Evolutionary conservation across 23 red algal genomes (phyloP).

Genomic region (Porphyridium purpureum): DNA sequence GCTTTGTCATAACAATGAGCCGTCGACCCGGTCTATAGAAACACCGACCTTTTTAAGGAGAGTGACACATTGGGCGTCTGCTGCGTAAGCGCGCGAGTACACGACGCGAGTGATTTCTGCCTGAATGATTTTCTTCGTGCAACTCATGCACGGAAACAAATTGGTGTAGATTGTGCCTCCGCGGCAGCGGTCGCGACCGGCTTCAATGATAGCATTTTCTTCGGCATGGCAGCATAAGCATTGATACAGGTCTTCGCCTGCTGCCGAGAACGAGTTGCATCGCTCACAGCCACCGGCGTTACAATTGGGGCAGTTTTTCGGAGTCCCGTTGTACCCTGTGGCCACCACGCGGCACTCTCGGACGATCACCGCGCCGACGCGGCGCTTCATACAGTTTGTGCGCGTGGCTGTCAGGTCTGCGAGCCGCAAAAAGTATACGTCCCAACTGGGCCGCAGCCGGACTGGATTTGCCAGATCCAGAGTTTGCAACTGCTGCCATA

Average conservation of each 20-base stretch:
- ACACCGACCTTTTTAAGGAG: too few relatives aligned
- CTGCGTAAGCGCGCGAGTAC: neutral
- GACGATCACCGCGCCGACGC: slow-evolving; percentile 83
- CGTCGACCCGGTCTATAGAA: too few relatives aligned
- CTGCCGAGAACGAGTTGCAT: slow-evolving; percentile 35
- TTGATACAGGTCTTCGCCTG: slow-evolving; percentile 43
- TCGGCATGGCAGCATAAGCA: slow-evolving; percentile 97
- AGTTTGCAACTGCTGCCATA: slow-evolving; percentile 1
- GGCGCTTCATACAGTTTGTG: slow-evolving; percentile 94
- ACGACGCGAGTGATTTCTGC: neutral
- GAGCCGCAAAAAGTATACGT: slow-evolving; percentile 88
- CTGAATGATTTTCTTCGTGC: slow-evolving; percentile 96
- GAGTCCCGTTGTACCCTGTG: slow-evolving; percentile 96
- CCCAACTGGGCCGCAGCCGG: slow-evolving; percentile 67
- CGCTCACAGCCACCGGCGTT: slow-evolving; percentile 73
- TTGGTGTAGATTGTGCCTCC: slow-evolving; percentile 61
- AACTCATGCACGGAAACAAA: slow-evolving; percentile 85
- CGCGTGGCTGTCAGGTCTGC: slow-evolving; percentile 60
- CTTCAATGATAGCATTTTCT: slow-evolving; percentile 98
- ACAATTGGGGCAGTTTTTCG: slow-evolving; percentile 59
- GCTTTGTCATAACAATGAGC: too few relatives aligned
- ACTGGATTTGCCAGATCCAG: slow-evolving; percentile 28
- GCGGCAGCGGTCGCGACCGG: slow-evolving; percentile 68
- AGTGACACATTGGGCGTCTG: too few relatives aligned
- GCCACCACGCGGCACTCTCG: slow-evolving; percentile 65